These are phyloP conservation scores for California macrophylla DNA, from an alignment of 441 rosid genomes.

Conservation along the genomic window DNA sequence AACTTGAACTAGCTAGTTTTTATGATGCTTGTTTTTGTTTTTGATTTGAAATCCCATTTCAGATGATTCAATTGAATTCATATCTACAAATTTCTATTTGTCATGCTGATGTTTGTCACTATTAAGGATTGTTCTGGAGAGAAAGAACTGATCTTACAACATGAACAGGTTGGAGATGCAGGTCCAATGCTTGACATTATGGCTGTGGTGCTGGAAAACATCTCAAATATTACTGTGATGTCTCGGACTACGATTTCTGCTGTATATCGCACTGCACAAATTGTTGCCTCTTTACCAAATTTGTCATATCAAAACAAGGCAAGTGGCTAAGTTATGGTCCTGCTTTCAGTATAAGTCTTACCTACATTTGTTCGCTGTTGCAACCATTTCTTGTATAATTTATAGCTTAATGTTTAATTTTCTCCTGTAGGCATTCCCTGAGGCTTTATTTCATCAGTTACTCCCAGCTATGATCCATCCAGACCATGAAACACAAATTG, in stretches of 20 bases:
- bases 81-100: conserved; percentile 1
- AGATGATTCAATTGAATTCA: neutral
- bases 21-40: conserved; percentile 14
- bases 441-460: conserved; percentile 74
- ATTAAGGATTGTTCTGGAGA: conserved; percentile 14
- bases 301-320: conserved; percentile 75
- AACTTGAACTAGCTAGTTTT: neutral
- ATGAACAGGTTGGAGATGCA: conserved; percentile 79
- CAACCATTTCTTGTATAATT: neutral
- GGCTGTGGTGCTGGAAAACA: conserved; percentile 88
- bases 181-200: conserved; percentile 79
- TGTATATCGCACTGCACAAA: conserved; percentile 84
- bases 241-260: conserved; percentile 67
- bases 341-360: conserved; percentile 2
- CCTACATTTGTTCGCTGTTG: conserved; percentile 6
- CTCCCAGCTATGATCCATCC: conserved; percentile 76
- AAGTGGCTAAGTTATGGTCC: conserved; percentile 17
- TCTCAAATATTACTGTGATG: conserved; percentile 57
- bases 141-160: conserved; percentile 18
- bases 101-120: neutral
- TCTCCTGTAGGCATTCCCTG: conserved; percentile 64
- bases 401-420: conserved; percentile 8
- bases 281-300: conserved; percentile 75
- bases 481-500: conserved; percentile 66
- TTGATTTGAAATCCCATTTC: conserved; percentile 4